Evolutionary conservation across 179 eudicot species (phyloP).

Genomic region (Spergularia azorica): DNA sequence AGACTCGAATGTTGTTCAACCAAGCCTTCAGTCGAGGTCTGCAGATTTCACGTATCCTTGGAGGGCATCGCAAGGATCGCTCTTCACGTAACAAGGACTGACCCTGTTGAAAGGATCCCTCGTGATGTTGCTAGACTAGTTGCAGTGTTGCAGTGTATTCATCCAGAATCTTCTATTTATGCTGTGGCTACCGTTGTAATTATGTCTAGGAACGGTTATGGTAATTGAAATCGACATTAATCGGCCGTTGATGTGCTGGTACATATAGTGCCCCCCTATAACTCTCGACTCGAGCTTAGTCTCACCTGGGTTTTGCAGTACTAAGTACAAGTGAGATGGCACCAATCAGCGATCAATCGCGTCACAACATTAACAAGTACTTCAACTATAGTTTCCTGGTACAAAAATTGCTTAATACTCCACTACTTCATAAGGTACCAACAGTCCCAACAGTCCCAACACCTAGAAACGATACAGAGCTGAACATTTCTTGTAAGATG

Average conservation of each 20-base stretch:
- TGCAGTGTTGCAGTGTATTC: constrained; percentile 12
- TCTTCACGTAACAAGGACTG: constrained; percentile 70
- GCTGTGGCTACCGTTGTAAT: not conserved
- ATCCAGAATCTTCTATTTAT: not conserved
- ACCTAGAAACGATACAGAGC: too few species aligned
- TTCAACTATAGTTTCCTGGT: too few species aligned
- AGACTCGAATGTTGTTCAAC: constrained; percentile 83
- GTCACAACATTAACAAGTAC: too few species aligned
- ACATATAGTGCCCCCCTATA: too few species aligned
- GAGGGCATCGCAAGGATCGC: constrained; percentile 78
- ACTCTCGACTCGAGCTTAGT: too few species aligned
- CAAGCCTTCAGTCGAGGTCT: constrained; percentile 96
- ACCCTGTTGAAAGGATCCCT: not conserved
- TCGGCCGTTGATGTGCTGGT: constrained; percentile 3
- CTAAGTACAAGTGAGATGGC: too few species aligned
- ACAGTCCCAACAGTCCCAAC: too few species aligned
- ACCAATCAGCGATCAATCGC: too few species aligned
- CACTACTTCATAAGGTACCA: too few species aligned
- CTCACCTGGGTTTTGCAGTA: too few species aligned
- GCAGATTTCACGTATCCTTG: constrained; percentile 86
- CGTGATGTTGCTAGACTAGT: constrained; percentile 9
- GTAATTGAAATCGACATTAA: not conserved
- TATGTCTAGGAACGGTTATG: not conserved
- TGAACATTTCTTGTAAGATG: too few species aligned
- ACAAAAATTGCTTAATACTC: too few species aligned